Evolutionary conservation across 495 filamentous ascomycete genomes (phyloP).

Genomic region (Neurospora tetrasperma): DNA sequence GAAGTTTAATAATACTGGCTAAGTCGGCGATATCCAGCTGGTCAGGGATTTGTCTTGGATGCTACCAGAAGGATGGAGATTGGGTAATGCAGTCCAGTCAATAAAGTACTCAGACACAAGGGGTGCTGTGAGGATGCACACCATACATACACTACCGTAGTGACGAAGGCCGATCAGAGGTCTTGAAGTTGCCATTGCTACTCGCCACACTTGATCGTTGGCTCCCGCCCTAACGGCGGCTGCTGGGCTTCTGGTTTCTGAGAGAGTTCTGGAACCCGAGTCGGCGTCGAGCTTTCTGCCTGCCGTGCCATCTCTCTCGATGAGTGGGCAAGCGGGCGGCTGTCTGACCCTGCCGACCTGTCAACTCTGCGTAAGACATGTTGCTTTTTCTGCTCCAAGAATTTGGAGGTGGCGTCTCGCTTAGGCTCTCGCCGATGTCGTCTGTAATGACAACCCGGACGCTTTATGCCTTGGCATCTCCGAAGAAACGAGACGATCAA

Average conservation of each 20-base stretch:
- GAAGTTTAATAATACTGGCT: neutral
- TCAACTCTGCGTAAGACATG: neutral
- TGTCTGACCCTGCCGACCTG: neutral
- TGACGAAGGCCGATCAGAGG: neutral
- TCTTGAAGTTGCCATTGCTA: neutral
- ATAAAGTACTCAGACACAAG: neutral
- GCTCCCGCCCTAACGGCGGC: neutral
- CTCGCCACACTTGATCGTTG: neutral
- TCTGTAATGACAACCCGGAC: neutral
- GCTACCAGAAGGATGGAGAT: neutral
- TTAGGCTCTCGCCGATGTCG: neutral
- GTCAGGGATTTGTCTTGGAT: neutral
- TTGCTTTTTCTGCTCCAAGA: neutral
- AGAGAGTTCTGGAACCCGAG: neutral
- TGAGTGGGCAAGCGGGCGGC: neutral
- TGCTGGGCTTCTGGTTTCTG: neutral
- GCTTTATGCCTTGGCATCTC: neutral
- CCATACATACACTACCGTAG: neutral
- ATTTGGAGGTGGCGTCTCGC: neutral
- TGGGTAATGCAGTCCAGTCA: neutral
- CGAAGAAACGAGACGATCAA: neutral
- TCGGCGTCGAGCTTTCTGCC: neutral
- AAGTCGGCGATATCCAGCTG: neutral
- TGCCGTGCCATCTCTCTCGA: neutral
- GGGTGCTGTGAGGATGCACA: neutral